Conservation (phyloP, 805 yeast species). For the Saccharomycopsis javanensis region DNA sequence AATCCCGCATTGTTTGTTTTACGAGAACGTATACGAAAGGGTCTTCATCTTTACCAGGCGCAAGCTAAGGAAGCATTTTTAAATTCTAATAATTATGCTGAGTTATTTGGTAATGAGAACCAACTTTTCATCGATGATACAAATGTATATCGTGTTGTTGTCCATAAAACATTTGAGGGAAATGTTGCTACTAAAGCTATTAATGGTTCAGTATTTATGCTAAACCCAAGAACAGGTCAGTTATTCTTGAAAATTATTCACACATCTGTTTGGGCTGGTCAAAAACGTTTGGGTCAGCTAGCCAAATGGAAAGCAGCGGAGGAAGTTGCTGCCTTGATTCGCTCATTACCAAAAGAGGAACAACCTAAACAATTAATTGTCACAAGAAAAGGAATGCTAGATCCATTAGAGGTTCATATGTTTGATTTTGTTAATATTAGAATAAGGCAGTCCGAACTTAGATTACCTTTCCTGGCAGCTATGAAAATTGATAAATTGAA, state of each 20-base stretch:
- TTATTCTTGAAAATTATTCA: conserved; percentile 82
- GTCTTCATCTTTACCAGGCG: conserved; percentile 84
- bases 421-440: conserved; percentile 89
- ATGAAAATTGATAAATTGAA: conserved; percentile 71
- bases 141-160: conserved; percentile 86
- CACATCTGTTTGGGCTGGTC: conserved; percentile 95
- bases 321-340: conserved; percentile 83
- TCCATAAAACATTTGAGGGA: conserved; percentile 87
- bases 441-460: conserved; percentile 80
- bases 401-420: conserved; percentile 95
- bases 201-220: conserved; percentile 84
- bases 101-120: conserved; percentile 72
- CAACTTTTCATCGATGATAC: conserved; percentile 89
- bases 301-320: conserved; percentile 99
- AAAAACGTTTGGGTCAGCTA: conserved; percentile 81
- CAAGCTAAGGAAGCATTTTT: conserved; percentile 89
- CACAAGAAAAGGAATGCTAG: conserved; percentile 82
- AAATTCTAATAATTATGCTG: conserved; percentile 83
- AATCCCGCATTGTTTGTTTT: conserved; percentile 89
- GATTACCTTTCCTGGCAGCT: conserved; percentile 82
- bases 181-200: conserved; percentile 86
- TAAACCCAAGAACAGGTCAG: conserved; percentile 89
- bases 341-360: conserved; percentile 86
- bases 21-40: conserved; percentile 89
- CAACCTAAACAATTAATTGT: conserved; percentile 90